Base-by-base conservation (phyloP, 805 yeast genomes). In the Cyberlindnera samutprakarnensis region DNA sequence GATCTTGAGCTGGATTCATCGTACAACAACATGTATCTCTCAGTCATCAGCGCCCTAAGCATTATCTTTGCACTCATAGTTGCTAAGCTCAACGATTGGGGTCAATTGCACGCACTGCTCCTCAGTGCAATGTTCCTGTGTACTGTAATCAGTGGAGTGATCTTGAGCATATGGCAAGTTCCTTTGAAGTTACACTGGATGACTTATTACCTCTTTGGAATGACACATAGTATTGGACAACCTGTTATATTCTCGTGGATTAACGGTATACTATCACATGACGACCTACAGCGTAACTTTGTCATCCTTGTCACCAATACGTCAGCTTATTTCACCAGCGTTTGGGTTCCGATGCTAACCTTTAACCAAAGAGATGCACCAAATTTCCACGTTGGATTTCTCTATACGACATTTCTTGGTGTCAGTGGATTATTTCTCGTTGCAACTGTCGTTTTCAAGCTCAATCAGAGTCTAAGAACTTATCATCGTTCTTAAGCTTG, bases 391-490 rank as follows among this genome's bases (percentile, higher is more conserved):
- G 44, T 53, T 25, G 70, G 70, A 2, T 65, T 61, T 18, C 16
- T 18, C 11, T 27, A 13, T 13, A 27, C 26, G n/a, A n/a, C 21
- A 4, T 23, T 15, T 14, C 13, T 29, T 11, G 32, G 27, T 23
- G n/a, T 23, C 11, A 6, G 12, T 13, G n/a, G n/a, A n/a, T n/a
- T n/a, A n/a, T n/a, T n/a, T n/a, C n/a, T n/a, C n/a, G n/a, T n/a
- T n/a, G n/a, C n/a, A n/a, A n/a, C n/a, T n/a, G n/a, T n/a, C n/a
- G n/a, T n/a, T n/a, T n/a, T n/a, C n/a, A n/a, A n/a, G n/a, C n/a
- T n/a, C n/a, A n/a, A n/a, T n/a, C n/a, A n/a, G n/a, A n/a, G n/a
- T 85, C 84, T 30, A 90, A 57, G 52, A 86, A 88, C 33, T 72
- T 75, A 2, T 96, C 96, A 51, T 90, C 94, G 39, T 80, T 82